Evolutionary conservation across 768 basidiomycete genomes (phyloP).

Genomic region (Gautieria morchelliformis): DNA sequence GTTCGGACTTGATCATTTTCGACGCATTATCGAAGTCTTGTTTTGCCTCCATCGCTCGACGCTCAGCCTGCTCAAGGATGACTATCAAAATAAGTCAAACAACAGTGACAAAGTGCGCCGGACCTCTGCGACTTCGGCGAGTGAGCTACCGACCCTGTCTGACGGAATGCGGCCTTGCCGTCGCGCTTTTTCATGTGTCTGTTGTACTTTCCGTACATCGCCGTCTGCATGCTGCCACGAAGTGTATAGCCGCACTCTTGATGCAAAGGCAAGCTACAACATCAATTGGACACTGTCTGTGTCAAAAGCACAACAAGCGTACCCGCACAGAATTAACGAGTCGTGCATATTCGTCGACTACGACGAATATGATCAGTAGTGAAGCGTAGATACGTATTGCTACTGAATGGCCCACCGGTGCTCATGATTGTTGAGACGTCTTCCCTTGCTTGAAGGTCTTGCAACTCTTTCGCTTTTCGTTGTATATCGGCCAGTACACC

Average conservation of each 20-base stretch:
- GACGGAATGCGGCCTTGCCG: conserved; percentile 63
- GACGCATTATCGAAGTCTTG: conserved; percentile 86
- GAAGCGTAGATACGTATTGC: neutral
- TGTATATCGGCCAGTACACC: conserved; percentile 66
- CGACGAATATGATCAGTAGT: neutral
- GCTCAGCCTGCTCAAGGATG: conserved; percentile 56
- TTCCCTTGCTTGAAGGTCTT: conserved; percentile 66
- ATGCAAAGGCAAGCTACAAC: conserved; percentile 71
- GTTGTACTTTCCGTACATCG: conserved; percentile 62
- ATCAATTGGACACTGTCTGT: neutral
- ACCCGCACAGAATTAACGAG: conserved; percentile 82
- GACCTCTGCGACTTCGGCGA: conserved; percentile 76
- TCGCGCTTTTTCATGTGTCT: conserved; percentile 73
- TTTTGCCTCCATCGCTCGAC: conserved; percentile 71
- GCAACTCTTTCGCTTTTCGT: conserved; percentile 60
- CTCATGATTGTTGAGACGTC: conserved; percentile 77
- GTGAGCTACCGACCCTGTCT: conserved; percentile 63
- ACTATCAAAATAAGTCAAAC: neutral
- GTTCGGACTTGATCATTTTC: conserved; percentile 80
- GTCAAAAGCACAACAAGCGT: conserved; percentile 20
- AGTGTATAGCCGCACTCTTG: conserved; percentile 75
- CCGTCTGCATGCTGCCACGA: conserved; percentile 74
- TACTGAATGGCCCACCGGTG: conserved; percentile 37
- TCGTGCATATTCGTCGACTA: conserved; percentile 88
- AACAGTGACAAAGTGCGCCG: conserved; percentile 12